These are phyloP conservation scores for Diaporthe destruens DNA, from an alignment of 2,329 filamentous ascomycete species.

Conservation along the genomic window DNA sequence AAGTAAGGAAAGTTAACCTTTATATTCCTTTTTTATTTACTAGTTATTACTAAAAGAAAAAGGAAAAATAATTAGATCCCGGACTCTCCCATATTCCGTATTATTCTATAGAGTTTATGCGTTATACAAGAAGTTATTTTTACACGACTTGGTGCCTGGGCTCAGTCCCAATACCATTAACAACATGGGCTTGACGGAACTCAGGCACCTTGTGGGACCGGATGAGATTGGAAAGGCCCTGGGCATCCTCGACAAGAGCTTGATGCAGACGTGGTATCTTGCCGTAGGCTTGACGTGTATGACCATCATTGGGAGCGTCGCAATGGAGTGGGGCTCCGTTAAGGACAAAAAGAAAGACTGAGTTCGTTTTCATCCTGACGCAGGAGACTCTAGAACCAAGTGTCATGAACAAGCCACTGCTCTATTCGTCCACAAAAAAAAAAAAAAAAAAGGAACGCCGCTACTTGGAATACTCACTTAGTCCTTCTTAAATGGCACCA, in stretches of 20 bases:
- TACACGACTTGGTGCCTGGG: slow-evolving; percentile 24
- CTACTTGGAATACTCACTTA: too few relatives aligned
- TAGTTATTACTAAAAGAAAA: too few relatives aligned
- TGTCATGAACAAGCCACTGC: too few relatives aligned
- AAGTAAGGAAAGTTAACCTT: too few relatives aligned
- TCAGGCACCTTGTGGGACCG: slow-evolving; percentile 32
- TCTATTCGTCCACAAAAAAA: too few relatives aligned
- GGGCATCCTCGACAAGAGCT: slow-evolving; percentile 32
- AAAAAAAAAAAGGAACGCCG: too few relatives aligned
- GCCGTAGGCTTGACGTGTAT: slow-evolving; percentile 34
- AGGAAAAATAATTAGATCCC: too few relatives aligned
- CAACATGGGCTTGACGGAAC: slow-evolving; percentile 33
- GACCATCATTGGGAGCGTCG: slow-evolving; percentile 37
- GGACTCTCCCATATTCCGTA: too few relatives aligned
- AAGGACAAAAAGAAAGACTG: slow-evolving; percentile 39
- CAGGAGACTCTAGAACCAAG: background rate
- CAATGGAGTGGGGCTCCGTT: slow-evolving; percentile 39
- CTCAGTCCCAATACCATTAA: slow-evolving; percentile 20
- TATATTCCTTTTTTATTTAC: too few relatives aligned
- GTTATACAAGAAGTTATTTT: too few relatives aligned
- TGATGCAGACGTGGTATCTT: slow-evolving; percentile 42
- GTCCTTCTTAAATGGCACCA: too few relatives aligned
- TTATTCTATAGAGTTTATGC: too few relatives aligned
- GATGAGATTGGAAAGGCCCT: slow-evolving; percentile 27
- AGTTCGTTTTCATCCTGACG: background rate